Conservation (phyloP, 2,329 filamentous ascomycete genomes). For the Cordyceps cateniannulata region DNA sequence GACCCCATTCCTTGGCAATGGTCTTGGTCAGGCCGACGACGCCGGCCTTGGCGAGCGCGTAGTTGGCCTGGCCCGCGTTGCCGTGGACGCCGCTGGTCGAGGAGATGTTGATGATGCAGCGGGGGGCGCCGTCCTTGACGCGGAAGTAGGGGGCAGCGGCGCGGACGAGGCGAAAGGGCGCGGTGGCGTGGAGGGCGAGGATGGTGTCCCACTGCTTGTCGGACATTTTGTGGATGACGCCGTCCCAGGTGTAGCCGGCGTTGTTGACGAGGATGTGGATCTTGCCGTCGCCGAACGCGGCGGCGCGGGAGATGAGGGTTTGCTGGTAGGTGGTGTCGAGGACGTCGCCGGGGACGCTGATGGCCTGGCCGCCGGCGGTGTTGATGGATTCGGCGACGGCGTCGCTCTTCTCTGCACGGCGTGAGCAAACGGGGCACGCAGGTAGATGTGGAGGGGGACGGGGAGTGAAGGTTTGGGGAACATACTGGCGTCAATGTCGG, state of each 20-base stretch:
- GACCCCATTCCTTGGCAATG: constrained; percentile 89
- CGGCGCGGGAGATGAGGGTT: constrained; percentile 65
- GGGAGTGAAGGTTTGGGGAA: constrained; percentile 5
- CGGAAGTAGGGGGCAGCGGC: constrained; percentile 81
- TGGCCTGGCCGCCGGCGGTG: constrained; percentile 55
- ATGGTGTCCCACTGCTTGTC: constrained; percentile 92
- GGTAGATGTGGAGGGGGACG: background rate
- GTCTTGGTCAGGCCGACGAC: constrained; percentile 80
- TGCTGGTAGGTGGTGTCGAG: constrained; percentile 64
- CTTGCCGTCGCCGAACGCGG: constrained; percentile 77
- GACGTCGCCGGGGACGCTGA: constrained; percentile 72
- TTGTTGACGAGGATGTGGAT: constrained; percentile 92
- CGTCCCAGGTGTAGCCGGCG: constrained; percentile 89
- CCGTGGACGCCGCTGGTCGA: constrained; percentile 77
- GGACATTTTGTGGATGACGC: constrained; percentile 85
- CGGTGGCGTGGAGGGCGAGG: constrained; percentile 73
- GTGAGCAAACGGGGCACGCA: background rate
- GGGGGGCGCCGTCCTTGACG: constrained; percentile 72
- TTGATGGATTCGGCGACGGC: constrained; percentile 67
- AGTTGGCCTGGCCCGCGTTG: constrained; percentile 89
- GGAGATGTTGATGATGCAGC: constrained; percentile 77
- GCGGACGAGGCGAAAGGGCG: constrained; percentile 77
- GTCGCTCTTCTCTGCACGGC: constrained; percentile 55
- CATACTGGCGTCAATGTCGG: constrained; percentile 71
- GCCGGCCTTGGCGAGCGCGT: constrained; percentile 77